Evolutionary conservation across 2,329 filamentous ascomycete species (phyloP), one percentile per base, ranked within the genome.

Genomic region (Trichoderma afroharzianum): DNA sequence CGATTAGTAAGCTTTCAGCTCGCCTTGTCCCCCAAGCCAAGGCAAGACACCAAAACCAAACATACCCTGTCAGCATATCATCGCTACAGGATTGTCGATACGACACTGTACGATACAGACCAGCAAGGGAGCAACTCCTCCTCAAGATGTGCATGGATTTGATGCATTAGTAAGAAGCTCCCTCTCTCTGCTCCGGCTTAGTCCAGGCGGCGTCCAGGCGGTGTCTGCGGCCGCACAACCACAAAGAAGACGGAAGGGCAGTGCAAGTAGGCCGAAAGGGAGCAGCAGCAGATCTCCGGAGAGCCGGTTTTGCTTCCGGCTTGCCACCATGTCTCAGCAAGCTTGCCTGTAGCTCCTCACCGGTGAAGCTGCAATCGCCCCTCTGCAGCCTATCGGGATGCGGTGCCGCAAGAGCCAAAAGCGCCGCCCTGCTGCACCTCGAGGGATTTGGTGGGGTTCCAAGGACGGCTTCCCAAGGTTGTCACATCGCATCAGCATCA

Each of bases 291-390:
- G 43, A 55, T 36, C 24, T 67, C 11, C 63, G 55, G 33, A 53
- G 21, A 21, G 21, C 33, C 64, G 64, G 64, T 68, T 53, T 59
- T 28, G 55, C 53, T 59, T 59, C 64, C 64, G 64, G 33, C n/a
- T 32, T 58, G 64, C 64, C 64, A 55, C 64, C 64, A 59, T 68
- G 64, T 68, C 36, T 68, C 64, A 68, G 32, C 53, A 59, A 30
- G 28, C 53, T 7, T 43, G 53, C 33, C 43, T 39, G n/a, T 33
- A n/a, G 57, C 57, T 59, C 32, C 28, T 30, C 55, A 68, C 64
- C 64, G 64, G 64, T 59, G 55, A 59, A 59, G 55, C 64, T 63
- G 64, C 64, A 68, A 67, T 67, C 55, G 55, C 64, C 55, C 64
- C 64, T 50, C 33, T 26, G 36, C 53, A 68, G 64, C 53, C 64